Conservation (phyloP, 2,329 filamentous ascomycete species). For the Aspergillus flavus region DNA sequence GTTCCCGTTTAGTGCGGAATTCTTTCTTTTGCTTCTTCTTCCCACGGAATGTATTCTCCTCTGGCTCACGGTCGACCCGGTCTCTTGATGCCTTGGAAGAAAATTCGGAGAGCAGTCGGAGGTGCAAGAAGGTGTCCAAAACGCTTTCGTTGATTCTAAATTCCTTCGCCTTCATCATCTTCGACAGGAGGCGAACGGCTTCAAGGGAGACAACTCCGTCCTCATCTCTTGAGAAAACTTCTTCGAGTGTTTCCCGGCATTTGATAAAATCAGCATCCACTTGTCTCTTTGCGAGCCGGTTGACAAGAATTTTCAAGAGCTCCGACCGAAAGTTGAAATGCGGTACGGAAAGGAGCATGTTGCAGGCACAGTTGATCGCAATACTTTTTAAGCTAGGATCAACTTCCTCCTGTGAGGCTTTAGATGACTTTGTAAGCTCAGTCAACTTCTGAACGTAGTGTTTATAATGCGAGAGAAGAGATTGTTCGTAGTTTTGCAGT, state of each 20-base stretch:
- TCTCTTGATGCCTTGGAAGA: constrained; percentile 80
- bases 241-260: constrained; percentile 76
- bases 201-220: constrained; percentile 88
- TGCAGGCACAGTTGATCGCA: constrained; percentile 84
- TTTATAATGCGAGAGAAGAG: constrained; percentile 82
- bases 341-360: constrained; percentile 76
- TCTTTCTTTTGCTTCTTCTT: constrained; percentile 77
- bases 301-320: constrained; percentile 81
- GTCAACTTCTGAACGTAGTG: constrained; percentile 77
- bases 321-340: constrained; percentile 97
- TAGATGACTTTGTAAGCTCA: constrained; percentile 63
- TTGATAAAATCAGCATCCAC: constrained; percentile 76
- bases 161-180: constrained; percentile 91
- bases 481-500: constrained; percentile 82
- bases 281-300: constrained; percentile 73
- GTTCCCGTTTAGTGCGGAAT: constrained; percentile 84
- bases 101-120: constrained; percentile 87
- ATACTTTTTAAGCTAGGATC: constrained; percentile 64
- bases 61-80: constrained; percentile 64
- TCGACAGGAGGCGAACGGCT: constrained; percentile 78
- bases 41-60: constrained; percentile 46
- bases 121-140: constrained; percentile 85
- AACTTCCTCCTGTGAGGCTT: constrained; percentile 34
- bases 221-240: constrained; percentile 81
- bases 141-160: constrained; percentile 83